Conservation (phyloP, 345 rosid genomes). For the Gynandropsis gynandra region DNA sequence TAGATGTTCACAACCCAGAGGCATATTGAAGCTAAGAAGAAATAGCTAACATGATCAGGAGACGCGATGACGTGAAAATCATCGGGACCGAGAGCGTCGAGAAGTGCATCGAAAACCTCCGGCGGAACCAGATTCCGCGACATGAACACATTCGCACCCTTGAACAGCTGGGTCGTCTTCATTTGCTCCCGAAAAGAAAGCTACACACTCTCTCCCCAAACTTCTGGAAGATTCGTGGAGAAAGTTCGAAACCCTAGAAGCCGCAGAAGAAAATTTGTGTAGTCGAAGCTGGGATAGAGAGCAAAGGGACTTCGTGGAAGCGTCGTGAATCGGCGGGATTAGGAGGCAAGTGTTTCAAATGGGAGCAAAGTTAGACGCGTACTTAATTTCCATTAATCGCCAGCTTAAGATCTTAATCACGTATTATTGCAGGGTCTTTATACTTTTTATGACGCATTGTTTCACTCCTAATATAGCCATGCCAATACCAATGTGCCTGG, state of each 20-base stretch:
- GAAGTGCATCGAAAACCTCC: constrained; percentile 75
- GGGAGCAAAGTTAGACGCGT: constrained; percentile 6
- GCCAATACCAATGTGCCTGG: no score
- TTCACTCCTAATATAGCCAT: no score
- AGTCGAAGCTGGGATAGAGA: neutral
- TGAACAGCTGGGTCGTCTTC: constrained; percentile 61
- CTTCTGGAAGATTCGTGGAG: constrained; percentile 2
- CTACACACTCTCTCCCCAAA: neutral
- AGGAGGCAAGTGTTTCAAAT: neutral
- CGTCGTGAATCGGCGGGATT: constrained; percentile 10
- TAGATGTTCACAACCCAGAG: neutral
- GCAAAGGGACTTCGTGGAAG: neutral
- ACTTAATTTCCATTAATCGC: no score
- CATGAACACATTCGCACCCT: constrained; percentile 68
- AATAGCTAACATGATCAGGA: constrained; percentile 45
- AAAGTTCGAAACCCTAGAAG: constrained; percentile 1
- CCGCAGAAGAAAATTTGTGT: neutral
- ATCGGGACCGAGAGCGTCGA: constrained; percentile 61
- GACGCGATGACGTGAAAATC: constrained; percentile 86
- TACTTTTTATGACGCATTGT: no score
- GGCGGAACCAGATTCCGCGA: constrained; percentile 84
- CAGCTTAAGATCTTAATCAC: no score
- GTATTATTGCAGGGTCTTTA: no score
- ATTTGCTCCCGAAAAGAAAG: constrained; percentile 29
- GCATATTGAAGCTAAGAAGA: neutral